Conservation (phyloP, 108 stramenopile species). For the Chaetoceros muelleri region DNA sequence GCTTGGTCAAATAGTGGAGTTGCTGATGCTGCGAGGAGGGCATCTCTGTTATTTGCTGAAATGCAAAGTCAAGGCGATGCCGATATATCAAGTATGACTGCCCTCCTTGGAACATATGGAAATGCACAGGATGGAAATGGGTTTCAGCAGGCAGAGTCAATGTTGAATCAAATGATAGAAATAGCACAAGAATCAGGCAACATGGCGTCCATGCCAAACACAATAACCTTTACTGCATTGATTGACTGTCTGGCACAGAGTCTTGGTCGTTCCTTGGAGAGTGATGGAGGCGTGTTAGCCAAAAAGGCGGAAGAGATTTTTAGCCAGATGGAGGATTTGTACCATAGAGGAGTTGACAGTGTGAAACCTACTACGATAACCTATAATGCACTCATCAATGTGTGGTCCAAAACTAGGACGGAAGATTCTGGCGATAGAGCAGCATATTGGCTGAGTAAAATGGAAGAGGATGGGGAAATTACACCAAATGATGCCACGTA, state of each 20-base stretch:
- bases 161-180: constrained; percentile 17
- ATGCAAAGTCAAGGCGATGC: neutral
- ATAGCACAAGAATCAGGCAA: neutral
- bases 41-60: neutral
- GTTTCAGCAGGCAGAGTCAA: neutral
- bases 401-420: neutral
- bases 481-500: constrained; percentile 46
- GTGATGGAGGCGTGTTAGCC: constrained; percentile 33
- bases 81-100: neutral
- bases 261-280: neutral
- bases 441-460: neutral
- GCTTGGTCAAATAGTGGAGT: constrained; percentile 21
- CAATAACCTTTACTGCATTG: constrained; percentile 20
- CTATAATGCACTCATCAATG: constrained; percentile 26
- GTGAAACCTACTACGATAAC: constrained; percentile 51
- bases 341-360: constrained; percentile 31
- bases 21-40: constrained; percentile 6
- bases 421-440: constrained; percentile 1
- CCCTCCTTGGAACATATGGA: neutral
- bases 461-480: constrained; percentile 25
- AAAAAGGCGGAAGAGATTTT: constrained; percentile 50
- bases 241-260: constrained; percentile 22
- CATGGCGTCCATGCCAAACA: constrained; percentile 8
- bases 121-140: neutral
- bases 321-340: constrained; percentile 46